phyloP scores from a whole-genome alignment of 2,329 filamentous ascomycete species.

The Botrytis deweyae region DNA sequence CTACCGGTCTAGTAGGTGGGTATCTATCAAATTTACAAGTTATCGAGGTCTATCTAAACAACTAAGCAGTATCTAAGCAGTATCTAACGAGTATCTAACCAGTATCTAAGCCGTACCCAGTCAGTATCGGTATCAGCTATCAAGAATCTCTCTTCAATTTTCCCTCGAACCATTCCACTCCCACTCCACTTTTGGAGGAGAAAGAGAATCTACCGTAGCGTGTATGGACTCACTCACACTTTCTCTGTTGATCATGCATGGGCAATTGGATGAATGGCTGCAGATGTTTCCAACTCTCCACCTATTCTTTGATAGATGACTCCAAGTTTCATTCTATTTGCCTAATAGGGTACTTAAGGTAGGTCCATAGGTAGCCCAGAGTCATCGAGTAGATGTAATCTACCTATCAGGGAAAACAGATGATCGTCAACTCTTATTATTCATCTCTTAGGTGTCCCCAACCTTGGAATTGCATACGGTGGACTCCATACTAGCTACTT shows the following conservation, averaged over 20 bases:
- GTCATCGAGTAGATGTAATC: background rate
- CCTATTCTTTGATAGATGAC: background rate
- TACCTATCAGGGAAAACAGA: background rate
- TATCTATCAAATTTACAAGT: background rate
- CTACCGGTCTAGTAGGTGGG: background rate
- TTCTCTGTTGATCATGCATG: background rate
- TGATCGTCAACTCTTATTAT: background rate
- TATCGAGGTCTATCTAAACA: background rate
- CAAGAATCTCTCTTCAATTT: background rate
- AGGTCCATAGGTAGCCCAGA: background rate
- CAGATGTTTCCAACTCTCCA: background rate
- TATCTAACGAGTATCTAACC: background rate
- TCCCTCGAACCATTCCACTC: background rate
- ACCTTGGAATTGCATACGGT: background rate
- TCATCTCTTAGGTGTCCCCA: background rate
- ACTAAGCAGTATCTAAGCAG: background rate
- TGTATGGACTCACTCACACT: background rate
- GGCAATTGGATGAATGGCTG: background rate
- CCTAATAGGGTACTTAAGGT: background rate
- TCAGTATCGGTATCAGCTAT: background rate
- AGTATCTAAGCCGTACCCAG: background rate
- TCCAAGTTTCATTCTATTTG: background rate
- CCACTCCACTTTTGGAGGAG: background rate
- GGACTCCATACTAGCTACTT: background rate
- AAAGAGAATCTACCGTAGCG: background rate